Evolutionary conservation across 2,329 filamentous ascomycete species (phyloP).

Genomic region (Metarhizium sp.): DNA sequence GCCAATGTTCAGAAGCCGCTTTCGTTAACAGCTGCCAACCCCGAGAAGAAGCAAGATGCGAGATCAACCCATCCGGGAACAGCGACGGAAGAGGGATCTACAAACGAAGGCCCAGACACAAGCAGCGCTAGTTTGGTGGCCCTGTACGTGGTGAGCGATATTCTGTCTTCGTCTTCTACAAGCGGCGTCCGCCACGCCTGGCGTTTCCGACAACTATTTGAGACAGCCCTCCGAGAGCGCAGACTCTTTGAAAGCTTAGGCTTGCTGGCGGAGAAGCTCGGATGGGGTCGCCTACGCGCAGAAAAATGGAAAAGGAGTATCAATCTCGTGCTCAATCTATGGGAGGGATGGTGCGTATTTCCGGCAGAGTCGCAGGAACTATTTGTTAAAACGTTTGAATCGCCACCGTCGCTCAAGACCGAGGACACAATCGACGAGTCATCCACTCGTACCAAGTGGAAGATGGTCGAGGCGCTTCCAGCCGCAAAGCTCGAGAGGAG

Average conservation of each 20-base stretch:
- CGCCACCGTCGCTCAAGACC: slow-evolving; percentile 43
- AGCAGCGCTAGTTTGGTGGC: slow-evolving; percentile 70
- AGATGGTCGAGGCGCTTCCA: slow-evolving; percentile 33
- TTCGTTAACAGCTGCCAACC: slow-evolving; percentile 61
- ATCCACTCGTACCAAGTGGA: slow-evolving; percentile 36
- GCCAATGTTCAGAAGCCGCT: slow-evolving; percentile 74
- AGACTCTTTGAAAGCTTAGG: slow-evolving; percentile 70
- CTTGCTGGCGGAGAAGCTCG: slow-evolving; percentile 57
- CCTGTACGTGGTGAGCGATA: slow-evolving; percentile 69
- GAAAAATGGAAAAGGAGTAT: slow-evolving; percentile 81
- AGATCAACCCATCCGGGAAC: slow-evolving; percentile 18
- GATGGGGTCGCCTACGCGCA: slow-evolving; percentile 72
- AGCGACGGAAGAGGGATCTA: slow-evolving; percentile 25
- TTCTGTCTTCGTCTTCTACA: slow-evolving; percentile 67
- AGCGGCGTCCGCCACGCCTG: slow-evolving; percentile 75
- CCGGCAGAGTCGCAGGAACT: slow-evolving; percentile 62
- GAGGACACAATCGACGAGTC: slow-evolving; percentile 16
- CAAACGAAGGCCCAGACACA: slow-evolving; percentile 45
- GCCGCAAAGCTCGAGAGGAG: slow-evolving; percentile 7
- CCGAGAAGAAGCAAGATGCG: slow-evolving; percentile 33
- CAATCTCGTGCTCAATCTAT: slow-evolving; percentile 57
- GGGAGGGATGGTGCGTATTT: slow-evolving; percentile 66
- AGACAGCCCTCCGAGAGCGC: slow-evolving; percentile 56
- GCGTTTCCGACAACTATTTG: slow-evolving; percentile 77
- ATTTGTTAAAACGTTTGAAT: slow-evolving; percentile 62